Base-by-base conservation (phyloP, 331 rosid species). In the Erythrophleum ivorense region DNA sequence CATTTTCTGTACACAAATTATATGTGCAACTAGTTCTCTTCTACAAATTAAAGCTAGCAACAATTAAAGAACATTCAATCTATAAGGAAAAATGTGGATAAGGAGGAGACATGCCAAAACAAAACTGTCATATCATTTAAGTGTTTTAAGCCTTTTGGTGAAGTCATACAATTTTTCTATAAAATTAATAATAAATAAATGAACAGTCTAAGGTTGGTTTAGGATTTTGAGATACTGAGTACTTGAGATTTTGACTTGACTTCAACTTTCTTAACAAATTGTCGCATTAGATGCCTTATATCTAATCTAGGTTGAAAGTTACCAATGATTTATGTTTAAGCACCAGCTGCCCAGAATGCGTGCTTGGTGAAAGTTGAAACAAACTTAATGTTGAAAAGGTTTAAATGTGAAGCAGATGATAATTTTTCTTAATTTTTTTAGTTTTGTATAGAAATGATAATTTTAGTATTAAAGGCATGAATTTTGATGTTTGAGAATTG, bases 51-150 rank as follows among this genome's bases (percentile, higher is more conserved):
- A 19, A 57, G 13, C 62, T 57, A 57, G 7, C 31, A 57, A 57
- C 12, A 57, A 57, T 2, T 57, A 19, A 57, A 19, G 62, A 57
- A 19, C 31, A 57, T n/a, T 7, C 31, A 57, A 19, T 57, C 31
- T 19, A 24, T 24, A 57, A 7, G 62, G 12, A 57, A 57, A 57
- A 19, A 57, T 57, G 62, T 57, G 62, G 33, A 60, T 64, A 48
- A 62, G 80, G 70, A 57, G 78, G 78, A 38, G 21, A 54, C 65
- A 65, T 58, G 76, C 66, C 66, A 70, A 29, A 79, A 79, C 3
- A 50, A 71, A 66, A 18, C 13, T 68, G 77, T 73, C 40, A 78
- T 73, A 43, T 75, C 31, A 54, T 67, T 24, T 60, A 41, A 76
- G 60, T 73, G 48, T 31, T 86, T 57, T 67, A 69, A 36, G 21